Base-by-base conservation (phyloP, 805 yeast genomes). In the Sugiyamaella chiloensis region DNA sequence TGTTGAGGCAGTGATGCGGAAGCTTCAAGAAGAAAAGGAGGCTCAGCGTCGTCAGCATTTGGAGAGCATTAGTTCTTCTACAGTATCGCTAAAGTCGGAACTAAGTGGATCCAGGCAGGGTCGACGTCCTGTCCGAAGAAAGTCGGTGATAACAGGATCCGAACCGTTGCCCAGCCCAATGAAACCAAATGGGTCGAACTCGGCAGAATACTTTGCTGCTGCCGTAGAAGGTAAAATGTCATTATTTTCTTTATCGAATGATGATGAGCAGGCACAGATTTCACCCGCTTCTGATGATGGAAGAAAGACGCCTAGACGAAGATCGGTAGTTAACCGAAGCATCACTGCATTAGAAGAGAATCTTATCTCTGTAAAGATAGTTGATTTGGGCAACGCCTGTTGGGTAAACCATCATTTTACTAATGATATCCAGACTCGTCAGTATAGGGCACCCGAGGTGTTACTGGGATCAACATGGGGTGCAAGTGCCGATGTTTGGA, bases 401-500 rank as follows among this genome's bases (percentile, higher is more conserved):
- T 87, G 87, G 81, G 73, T 76, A 4, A 76, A 80, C 60, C 78
- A 78, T 43, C 96, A 89, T 63, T 87, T 85, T 66, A 86, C 96
- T 3, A 80, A 87, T 64, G 90, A 87, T 53, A 87, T 89, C 52
- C 96, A 89, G 66, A 89, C 97, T 1, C 74, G 97, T 40, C 96
- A 89, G 64, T 89, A 89, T 65, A 74, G 99, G 39, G 79, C 96
- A 0, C 98, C 98, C 1, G 99, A 91, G 60, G 86, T 85, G 4
- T 66, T 86, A 12, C 59, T 85, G 16, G 93, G 95, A 0, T 78
- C 85, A 7, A 73, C 78, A 26, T 93, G 99, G 99, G 99, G 99
- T 0, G 89, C 96, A 44, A 81, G 91, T 46, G 83, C 95, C 1
- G 99, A 93, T 67, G 76, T 91, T 41, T 93, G 99, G 99, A 86